Evolutionary conservation across 768 basidiomycete genomes (phyloP), one percentile per base, ranked within the genome.

Genomic region (Suillus brevipes): DNA sequence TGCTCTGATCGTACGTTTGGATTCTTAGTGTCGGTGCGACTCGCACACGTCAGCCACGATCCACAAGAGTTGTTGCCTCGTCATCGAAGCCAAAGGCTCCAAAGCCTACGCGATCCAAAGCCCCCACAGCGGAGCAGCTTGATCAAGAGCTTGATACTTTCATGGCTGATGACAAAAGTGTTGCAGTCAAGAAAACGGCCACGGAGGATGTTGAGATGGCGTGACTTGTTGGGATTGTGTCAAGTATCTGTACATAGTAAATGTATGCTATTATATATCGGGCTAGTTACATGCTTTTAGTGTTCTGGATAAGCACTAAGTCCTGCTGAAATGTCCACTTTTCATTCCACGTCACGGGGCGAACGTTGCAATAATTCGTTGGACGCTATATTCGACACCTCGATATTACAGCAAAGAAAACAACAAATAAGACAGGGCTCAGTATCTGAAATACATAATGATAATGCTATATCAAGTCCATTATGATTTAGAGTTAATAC

Each of bases 61-160:
- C 71, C 12, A 47, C 66, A 28, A 72, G 70, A 64, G 66, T 47
- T 16, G 60, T 47, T 16, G 60, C 40, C 16, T 7, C 13, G 4
- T 43, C 66, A 25, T 68, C 67, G 5, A 70, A 65, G 68, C 66
- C 72, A 53, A 77, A 65, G 68, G 77, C 63, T 69, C 72, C 73
- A 67, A 73, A 78, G 68, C 65, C 73, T 31, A 64, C 66, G 14
- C 75, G 75, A 25, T 79, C 83, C 71, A 87, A 88, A 77, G 82
- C 85, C 4, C 88, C 92, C 77, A 91, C 91, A 2, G 91, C 86
- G 9, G 90, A 89, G 64, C 92, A 97, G 69, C 78, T 97, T 65
- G 95, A 97, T 75, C 88, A 85, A 74, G 95, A 97, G 77, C 75
- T 97, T 65, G 95, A 97, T 68, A 86, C 89, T 4, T 93, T 92